A percentile compares a stretch with the other conserved stretches of the same genome.
Conservation (phyloP, 2,329 filamentous ascomycete genomes). For the Ascochyta pisi region DNA sequence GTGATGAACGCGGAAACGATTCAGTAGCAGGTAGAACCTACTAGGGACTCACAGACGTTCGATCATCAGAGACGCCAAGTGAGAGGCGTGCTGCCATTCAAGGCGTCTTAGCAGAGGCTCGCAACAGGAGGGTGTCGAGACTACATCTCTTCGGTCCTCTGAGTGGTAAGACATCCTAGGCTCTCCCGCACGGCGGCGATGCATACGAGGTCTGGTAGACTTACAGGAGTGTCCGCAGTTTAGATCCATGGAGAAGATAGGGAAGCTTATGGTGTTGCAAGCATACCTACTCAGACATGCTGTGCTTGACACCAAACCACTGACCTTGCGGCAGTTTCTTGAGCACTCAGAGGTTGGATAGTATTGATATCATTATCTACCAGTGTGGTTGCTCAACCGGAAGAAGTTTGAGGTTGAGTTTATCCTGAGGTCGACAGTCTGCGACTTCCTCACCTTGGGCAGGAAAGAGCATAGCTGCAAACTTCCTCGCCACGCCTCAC, state of each 20-base stretch:
- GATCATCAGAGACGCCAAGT: not conserved
- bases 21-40: not conserved
- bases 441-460: slow-evolving; percentile 22
- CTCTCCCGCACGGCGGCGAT: not conserved
- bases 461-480: slow-evolving; percentile 24
- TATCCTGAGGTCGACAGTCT: not conserved
- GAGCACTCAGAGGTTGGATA: not conserved
- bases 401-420: not conserved
- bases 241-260: not conserved
- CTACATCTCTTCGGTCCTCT: too few species aligned
- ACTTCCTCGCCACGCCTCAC: slow-evolving; percentile 8
- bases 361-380: not conserved
- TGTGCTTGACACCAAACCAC: not conserved
- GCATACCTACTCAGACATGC: not conserved
- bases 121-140: too few species aligned
- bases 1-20: not conserved
- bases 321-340: not conserved
- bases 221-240: not conserved
- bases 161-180: not conserved
- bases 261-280: not conserved
- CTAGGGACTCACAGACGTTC: not conserved
- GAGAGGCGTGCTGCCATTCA: not conserved
- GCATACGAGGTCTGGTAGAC: not conserved
- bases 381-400: too few species aligned
- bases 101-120: not conserved